These are phyloP conservation scores for Micromonas commoda DNA, from an alignment of 139 green algal species.

Conservation along the genomic window DNA sequence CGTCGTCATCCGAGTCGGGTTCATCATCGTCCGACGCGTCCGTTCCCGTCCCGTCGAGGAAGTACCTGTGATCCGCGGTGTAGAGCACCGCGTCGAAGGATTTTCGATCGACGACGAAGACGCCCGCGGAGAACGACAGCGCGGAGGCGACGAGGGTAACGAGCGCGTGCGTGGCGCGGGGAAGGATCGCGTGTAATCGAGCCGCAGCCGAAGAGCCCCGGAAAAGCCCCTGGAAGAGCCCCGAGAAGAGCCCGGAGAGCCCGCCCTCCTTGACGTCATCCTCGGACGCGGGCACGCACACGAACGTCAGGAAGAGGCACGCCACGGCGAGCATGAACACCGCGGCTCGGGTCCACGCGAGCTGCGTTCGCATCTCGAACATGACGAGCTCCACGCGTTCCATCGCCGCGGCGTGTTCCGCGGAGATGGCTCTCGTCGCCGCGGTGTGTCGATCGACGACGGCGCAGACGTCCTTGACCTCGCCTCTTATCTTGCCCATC, in stretches of 20 bases:
- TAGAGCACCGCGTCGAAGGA: background rate
- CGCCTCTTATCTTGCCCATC: background rate
- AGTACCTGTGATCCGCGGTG: no score
- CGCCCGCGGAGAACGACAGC: background rate
- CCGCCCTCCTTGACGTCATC: no score
- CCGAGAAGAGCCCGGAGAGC: no score
- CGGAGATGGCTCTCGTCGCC: background rate
- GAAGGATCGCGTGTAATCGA: no score
- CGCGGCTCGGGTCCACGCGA: background rate
- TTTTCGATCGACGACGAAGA: background rate
- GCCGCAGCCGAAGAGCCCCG: no score
- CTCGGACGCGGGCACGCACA: no score
- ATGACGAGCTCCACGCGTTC: background rate
- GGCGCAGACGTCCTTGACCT: background rate
- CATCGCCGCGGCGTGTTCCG: constrained; percentile 5
- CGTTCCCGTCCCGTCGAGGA: no score
- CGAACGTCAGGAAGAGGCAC: no score
- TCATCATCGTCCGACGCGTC: no score
- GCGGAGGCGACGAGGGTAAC: background rate
- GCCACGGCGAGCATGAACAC: background rate
- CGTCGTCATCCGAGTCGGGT: no score
- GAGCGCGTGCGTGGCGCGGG: no score
- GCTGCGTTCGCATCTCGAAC: background rate
- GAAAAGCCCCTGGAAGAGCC: no score
- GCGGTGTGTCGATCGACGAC: background rate